Conservation (phyloP, 345 rosid species). For the Erucastrum elatum region DNA sequence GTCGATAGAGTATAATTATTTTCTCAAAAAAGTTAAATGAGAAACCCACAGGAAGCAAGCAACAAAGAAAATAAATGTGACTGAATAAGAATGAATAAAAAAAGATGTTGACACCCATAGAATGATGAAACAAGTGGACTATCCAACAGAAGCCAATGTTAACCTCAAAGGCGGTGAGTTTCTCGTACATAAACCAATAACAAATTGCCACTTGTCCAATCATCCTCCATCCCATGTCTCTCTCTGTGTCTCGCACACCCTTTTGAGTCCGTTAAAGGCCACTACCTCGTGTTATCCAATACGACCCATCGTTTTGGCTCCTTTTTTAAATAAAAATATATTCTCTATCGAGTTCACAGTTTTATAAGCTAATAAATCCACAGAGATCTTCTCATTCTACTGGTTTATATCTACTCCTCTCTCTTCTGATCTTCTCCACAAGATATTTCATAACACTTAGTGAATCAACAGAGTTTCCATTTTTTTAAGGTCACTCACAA, state of each 20-base stretch:
- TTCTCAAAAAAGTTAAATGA: neutral
- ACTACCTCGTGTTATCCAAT: neutral
- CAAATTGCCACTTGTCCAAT: slow-evolving; percentile 41
- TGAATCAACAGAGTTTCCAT: slow-evolving; percentile 8
- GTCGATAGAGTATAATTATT: neutral
- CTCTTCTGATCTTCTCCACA: slow-evolving; percentile 3
- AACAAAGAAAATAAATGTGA: neutral
- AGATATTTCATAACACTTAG: slow-evolving; percentile 1
- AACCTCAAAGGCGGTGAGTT: slow-evolving; percentile 27
- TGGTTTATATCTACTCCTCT: slow-evolving; percentile 7
- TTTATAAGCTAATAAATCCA: slow-evolving; percentile 28
- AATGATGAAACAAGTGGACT: slow-evolving; percentile 33
- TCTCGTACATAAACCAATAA: neutral
- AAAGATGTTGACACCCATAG: slow-evolving; percentile 22
- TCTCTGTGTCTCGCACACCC: slow-evolving; percentile 14
- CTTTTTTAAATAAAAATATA: neutral
- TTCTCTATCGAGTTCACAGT: slow-evolving; percentile 30
- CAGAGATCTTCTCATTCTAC: slow-evolving; percentile 23
- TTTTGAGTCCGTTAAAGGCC: slow-evolving; percentile 32
- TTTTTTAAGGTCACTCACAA: slow-evolving; percentile 4
- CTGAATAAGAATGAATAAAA: neutral
- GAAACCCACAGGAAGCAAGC: neutral
- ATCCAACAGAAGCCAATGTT: slow-evolving; percentile 22
- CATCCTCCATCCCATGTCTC: slow-evolving; percentile 53
- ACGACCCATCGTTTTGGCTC: slow-evolving; percentile 43